phyloP scores from a whole-genome alignment of 805 yeast species.

The Yarrowia sp. region DNA sequence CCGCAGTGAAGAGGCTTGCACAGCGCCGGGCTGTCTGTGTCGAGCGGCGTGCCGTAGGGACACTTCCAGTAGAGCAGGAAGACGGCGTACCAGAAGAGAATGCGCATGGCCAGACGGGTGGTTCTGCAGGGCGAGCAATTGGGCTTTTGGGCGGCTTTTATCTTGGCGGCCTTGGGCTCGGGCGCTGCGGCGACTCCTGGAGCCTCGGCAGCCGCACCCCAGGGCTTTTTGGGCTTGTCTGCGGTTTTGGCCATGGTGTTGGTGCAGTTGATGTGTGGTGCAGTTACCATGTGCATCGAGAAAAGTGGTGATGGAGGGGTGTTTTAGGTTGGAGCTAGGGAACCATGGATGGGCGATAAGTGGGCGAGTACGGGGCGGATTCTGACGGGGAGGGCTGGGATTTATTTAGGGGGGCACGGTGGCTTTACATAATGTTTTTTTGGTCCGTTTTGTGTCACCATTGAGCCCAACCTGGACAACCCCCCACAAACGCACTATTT shows the following conservation, averaged over 20 bases:
- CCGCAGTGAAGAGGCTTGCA: constrained; percentile 32
- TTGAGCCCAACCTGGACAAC: too few species aligned
- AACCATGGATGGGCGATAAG: too few species aligned
- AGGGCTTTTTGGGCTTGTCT: neutral
- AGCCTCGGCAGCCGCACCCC: neutral
- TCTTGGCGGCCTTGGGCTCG: neutral
- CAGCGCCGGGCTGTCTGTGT: constrained; percentile 28
- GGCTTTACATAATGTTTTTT: too few species aligned
- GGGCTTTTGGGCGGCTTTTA: neutral
- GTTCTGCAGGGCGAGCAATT: constrained; percentile 2
- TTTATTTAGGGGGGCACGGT: too few species aligned
- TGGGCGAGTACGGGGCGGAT: too few species aligned
- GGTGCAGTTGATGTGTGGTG: neutral
- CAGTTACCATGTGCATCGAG: neutral
- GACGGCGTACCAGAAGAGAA: constrained; percentile 35
- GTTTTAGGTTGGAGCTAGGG: neutral
- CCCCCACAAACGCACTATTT: too few species aligned
- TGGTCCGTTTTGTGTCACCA: too few species aligned
- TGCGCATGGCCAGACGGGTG: constrained; percentile 24
- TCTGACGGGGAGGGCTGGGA: too few species aligned
- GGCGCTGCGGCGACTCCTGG: neutral
- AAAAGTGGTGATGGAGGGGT: neutral
- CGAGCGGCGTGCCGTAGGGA: constrained; percentile 30
- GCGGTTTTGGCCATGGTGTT: constrained; percentile 1
- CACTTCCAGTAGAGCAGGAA: constrained; percentile 33